A percentile compares a stretch with the other conserved stretches of the same genome.
Evolutionary conservation across 768 basidiomycete species (phyloP).

Genomic region (Porphyrellus cyaneotinctus): DNA sequence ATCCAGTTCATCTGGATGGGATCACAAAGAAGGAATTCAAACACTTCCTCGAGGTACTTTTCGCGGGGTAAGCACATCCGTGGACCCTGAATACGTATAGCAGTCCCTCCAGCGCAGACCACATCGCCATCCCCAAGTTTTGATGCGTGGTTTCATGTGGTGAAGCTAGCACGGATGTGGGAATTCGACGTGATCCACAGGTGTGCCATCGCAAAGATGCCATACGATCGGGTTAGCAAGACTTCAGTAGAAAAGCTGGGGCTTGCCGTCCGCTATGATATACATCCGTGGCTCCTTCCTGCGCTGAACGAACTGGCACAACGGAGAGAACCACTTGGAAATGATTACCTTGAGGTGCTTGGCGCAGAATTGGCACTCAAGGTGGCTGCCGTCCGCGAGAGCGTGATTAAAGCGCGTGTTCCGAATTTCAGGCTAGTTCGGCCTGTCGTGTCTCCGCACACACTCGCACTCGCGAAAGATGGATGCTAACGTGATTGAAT

Average conservation of each 20-base stretch:
- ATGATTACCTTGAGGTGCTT: constrained; percentile 9
- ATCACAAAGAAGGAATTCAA: constrained; percentile 26
- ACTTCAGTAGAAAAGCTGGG: constrained; percentile 25
- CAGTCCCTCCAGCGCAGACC: background rate
- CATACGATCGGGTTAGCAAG: constrained; percentile 8
- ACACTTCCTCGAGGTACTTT: constrained; percentile 22
- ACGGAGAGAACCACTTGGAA: constrained; percentile 18
- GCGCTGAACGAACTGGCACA: constrained; percentile 23
- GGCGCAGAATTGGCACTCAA: constrained; percentile 17
- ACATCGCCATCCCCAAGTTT: background rate
- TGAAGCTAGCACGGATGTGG: constrained; percentile 41
- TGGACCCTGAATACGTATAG: background rate
- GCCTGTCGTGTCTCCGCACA: too few species aligned
- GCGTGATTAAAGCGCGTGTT: constrained; percentile 11
- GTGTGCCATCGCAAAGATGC: constrained; percentile 29
- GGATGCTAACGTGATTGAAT: too few species aligned
- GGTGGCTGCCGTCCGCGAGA: constrained; percentile 24
- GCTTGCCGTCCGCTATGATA: constrained; percentile 30
- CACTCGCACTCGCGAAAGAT: too few species aligned
- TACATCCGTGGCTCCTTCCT: constrained; percentile 33
- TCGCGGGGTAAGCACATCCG: constrained; percentile 7
- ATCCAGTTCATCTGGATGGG: constrained; percentile 22
- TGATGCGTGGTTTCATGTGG: constrained; percentile 36
- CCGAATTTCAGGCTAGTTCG: constrained; percentile 2
- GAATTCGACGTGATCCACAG: constrained; percentile 29